Conservation (phyloP, 2,329 filamentous ascomycete genomes). For the Epichloe sibirici region DNA sequence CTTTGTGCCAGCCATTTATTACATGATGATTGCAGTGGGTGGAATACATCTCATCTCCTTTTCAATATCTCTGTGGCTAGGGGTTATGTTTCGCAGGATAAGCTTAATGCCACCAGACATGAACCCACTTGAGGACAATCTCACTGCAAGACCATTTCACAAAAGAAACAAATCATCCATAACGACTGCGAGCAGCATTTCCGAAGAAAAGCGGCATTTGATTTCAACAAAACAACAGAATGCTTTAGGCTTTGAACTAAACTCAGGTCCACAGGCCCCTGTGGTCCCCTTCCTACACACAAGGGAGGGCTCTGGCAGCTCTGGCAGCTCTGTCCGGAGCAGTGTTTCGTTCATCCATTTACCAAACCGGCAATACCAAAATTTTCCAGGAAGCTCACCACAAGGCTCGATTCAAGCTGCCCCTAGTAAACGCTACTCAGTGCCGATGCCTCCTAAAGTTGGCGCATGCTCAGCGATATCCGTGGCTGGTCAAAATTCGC, state of each 20-base stretch:
- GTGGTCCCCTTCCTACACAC: constrained; percentile 74
- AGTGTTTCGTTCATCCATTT: constrained; percentile 43
- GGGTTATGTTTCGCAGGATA: constrained; percentile 71
- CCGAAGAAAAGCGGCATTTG: constrained; percentile 50
- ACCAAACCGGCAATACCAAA: constrained; percentile 44
- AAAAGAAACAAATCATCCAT: constrained; percentile 60
- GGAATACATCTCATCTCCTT: constrained; percentile 61
- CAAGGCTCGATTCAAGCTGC: constrained; percentile 31
- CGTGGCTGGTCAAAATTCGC: constrained; percentile 25
- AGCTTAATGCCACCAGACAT: constrained; percentile 76
- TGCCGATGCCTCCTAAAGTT: constrained; percentile 22
- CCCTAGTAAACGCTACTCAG: constrained; percentile 36
- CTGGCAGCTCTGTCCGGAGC: constrained; percentile 30
- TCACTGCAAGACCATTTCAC: constrained; percentile 60
- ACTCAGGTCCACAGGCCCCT: constrained; percentile 35
- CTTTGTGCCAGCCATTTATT: constrained; percentile 56
- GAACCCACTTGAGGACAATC: constrained; percentile 81
- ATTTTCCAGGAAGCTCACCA: constrained; percentile 29
- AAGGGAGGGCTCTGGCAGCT: constrained; percentile 47
- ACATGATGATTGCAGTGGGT: constrained; percentile 50
- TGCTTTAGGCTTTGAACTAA: constrained; percentile 29
- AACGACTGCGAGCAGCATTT: constrained; percentile 29
- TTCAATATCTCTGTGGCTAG: constrained; percentile 60
- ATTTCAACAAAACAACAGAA: constrained; percentile 23
- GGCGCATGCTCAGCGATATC: constrained; percentile 40